Evolutionary conservation across 352 stramenopile genomes (phyloP), one percentile per base, ranked within the genome.

Genomic region (Phytophthora niederhauseri): DNA sequence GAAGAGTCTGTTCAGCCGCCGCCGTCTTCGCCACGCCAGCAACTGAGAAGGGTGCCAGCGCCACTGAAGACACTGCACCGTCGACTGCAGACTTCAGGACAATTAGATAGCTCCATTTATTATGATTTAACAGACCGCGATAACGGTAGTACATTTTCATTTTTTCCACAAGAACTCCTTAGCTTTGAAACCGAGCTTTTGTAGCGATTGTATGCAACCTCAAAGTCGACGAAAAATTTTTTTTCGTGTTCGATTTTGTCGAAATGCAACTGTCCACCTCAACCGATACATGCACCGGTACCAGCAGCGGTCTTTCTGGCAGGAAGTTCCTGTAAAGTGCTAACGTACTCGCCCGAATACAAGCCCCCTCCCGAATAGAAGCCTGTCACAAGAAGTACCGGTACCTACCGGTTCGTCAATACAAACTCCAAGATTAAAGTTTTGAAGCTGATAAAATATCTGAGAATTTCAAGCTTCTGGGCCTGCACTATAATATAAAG

Each of bases 1-100:
- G 59, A 72, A 68, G n/a, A 30, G 61, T 2, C 19, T 68, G 5
- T 68, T 72, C 17, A 5, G 48, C 52, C 41, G 41, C n/a, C 46
- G 46, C 20, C 46, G 46, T n/a, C 46, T 53, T 53, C 46, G 46
- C n/a, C 19, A 50, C 1, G 46, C 15, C 46, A 49, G 19, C 41
- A 49, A 49, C 12, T 53, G 46, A 53, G 14, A 46, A 14, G 38
- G 17, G 4, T 1, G 8, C 38, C 17, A 46, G 38, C 38, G 11
- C 17, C 34, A 41, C 34, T 41, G 34, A 41, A 41, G 36, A n/a
- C 36, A 45, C 36, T 45, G 36, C 30, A 11, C 30, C 6, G 17
- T 45, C 36, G 14, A 45, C 4, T 45, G 36, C 36, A 45, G 5
- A 17, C 36, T n/a, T 45, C 36, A 45, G 17, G 36, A 49, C 8